Evolutionary conservation across 495 filamentous ascomycete species (phyloP).

Genomic region (Halenospora varia): DNA sequence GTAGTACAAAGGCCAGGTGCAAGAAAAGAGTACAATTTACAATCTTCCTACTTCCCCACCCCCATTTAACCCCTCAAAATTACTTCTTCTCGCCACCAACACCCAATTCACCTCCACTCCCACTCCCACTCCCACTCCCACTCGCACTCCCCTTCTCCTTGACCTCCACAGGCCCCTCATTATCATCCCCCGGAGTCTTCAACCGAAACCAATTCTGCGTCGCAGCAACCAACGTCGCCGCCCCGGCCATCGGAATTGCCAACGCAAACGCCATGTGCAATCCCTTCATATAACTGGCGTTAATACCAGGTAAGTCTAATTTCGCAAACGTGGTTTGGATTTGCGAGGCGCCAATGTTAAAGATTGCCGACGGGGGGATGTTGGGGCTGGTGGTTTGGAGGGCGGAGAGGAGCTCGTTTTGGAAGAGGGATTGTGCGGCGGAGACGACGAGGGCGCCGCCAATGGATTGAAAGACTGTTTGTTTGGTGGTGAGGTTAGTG

Average conservation of each 20-base stretch:
- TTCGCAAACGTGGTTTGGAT: slow-evolving; percentile 19
- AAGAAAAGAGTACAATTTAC: no score
- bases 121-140: no score
- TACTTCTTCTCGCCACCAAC: no score
- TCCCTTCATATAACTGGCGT: slow-evolving; percentile 7
- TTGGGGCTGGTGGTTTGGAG: slow-evolving; percentile 14
- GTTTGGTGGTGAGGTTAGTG: no score
- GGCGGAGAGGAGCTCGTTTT: slow-evolving; percentile 46
- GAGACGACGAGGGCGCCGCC: slow-evolving; percentile 60
- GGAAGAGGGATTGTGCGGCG: slow-evolving; percentile 57
- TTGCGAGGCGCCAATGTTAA: slow-evolving; percentile 39
- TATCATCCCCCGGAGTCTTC: background rate
- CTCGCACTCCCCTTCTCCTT: no score
- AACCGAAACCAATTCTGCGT: slow-evolving; percentile 7
- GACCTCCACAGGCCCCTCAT: background rate
- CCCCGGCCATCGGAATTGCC: slow-evolving; percentile 1
- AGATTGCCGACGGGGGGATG: slow-evolving; percentile 29
- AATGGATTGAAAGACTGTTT: slow-evolving; percentile 31
- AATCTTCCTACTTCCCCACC: no score
- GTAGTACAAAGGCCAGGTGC: no score
- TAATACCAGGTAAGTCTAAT: slow-evolving; percentile 1
- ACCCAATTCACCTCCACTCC: no score
- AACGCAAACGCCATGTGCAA: slow-evolving; percentile 10
- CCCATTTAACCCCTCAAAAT: no score
- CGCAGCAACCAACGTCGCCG: slow-evolving; percentile 1